phyloP scores from a whole-genome alignment of 768 basidiomycete species.

The Rhodotorula diobovata region DNA sequence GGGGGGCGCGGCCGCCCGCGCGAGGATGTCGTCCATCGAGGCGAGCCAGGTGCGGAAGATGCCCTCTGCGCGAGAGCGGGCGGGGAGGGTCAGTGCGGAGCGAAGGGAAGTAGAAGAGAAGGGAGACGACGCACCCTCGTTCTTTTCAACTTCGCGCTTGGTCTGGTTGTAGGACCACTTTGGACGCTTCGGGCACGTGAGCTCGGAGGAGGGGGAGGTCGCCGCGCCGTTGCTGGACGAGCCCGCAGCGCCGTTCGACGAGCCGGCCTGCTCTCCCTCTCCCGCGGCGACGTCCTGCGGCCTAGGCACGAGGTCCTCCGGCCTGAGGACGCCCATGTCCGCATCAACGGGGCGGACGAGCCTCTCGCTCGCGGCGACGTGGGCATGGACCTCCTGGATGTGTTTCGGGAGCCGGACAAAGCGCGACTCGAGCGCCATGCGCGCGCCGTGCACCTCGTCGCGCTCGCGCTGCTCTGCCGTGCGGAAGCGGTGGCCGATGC shows the following conservation, averaged over 20 bases:
- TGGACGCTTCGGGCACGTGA: slow-evolving; percentile 64
- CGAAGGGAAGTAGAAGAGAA: too few species aligned
- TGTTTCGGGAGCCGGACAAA: slow-evolving; percentile 38
- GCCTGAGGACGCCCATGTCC: slow-evolving; percentile 34
- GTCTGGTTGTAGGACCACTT: slow-evolving; percentile 66
- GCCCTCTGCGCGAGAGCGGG: slow-evolving; percentile 53
- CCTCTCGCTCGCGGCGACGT: slow-evolving; percentile 13
- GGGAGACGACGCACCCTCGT: slow-evolving; percentile 53
- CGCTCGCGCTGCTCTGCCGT: slow-evolving; percentile 27
- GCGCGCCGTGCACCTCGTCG: slow-evolving; percentile 17
- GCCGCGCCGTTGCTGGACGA: neutral
- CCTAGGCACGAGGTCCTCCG: neutral
- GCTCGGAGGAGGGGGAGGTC: slow-evolving; percentile 28
- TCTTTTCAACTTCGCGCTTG: slow-evolving; percentile 62
- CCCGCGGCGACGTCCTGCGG: neutral
- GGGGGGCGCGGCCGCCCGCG: slow-evolving; percentile 52
- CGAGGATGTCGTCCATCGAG: slow-evolving; percentile 59
- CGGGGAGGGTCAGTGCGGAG: neutral
- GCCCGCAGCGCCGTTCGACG: neutral
- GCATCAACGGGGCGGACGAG: slow-evolving; percentile 43
- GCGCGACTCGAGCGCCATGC: slow-evolving; percentile 37
- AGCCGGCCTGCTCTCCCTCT: slow-evolving; percentile 31
- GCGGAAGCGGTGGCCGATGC: slow-evolving; percentile 8
- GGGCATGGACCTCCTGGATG: slow-evolving; percentile 34
- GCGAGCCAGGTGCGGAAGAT: slow-evolving; percentile 72